phyloP scores from a whole-genome alignment of 176 grass and related monocot species.

The Juncus inflexus region DNA sequence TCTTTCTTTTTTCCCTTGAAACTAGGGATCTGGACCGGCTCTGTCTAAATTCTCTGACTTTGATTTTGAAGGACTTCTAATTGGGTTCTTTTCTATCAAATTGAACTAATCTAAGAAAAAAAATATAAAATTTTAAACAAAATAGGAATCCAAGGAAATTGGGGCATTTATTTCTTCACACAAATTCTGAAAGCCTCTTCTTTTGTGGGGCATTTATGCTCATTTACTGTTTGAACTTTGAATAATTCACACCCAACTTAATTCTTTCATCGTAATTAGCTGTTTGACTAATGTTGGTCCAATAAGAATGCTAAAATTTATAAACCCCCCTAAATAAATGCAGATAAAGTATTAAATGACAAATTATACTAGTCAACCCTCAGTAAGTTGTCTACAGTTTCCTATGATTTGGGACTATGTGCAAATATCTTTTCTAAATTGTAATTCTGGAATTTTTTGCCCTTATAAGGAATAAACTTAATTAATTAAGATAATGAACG shows the following conservation, averaged over 20 bases:
- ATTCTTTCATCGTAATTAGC: constrained; percentile 2
- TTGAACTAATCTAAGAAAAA: not conserved
- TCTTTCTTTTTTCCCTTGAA: too few species aligned
- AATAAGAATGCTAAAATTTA: not conserved
- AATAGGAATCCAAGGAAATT: constrained; percentile 7
- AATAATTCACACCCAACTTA: constrained; percentile 13
- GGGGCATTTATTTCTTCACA: constrained; percentile 9
- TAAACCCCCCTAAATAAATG: not conserved
- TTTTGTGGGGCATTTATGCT: constrained; percentile 14
- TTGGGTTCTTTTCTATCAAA: not conserved
- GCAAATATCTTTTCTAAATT: too few species aligned
- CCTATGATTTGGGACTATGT: too few species aligned
- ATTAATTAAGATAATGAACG: too few species aligned
- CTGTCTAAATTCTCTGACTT: not conserved
- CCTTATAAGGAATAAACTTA: too few species aligned
- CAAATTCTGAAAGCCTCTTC: not conserved
- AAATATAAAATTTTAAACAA: not conserved
- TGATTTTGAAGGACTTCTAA: not conserved
- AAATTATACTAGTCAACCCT: too few species aligned
- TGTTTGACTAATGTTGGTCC: constrained; percentile 19
- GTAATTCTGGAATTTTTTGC: too few species aligned
- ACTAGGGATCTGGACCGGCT: not conserved
- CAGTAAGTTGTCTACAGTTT: too few species aligned
- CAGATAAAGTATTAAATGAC: too few species aligned
- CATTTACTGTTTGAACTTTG: constrained; percentile 6